Evolutionary conservation across 192 early-diverging fungal genomes (phyloP).

Genomic region (Chytriomyces confervae): DNA sequence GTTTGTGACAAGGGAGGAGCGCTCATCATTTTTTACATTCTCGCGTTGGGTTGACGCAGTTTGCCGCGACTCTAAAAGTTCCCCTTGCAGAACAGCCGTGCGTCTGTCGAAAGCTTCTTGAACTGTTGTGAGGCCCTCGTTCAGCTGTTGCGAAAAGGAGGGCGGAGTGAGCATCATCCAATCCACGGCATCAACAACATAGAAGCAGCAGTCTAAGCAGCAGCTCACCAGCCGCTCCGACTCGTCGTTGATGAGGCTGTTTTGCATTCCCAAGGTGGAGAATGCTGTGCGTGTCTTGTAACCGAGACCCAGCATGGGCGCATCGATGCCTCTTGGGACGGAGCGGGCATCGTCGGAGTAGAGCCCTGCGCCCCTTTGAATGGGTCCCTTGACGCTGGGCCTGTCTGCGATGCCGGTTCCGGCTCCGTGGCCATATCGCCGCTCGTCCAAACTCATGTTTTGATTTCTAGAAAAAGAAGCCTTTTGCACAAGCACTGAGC

Average conservation of each 20-base stretch:
- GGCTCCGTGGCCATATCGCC: not conserved
- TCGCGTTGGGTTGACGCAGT: conserved; percentile 24
- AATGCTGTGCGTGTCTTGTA: no score
- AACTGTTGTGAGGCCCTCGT: conserved; percentile 36
- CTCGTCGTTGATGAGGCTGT: conserved; percentile 23
- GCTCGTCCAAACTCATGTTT: not conserved
- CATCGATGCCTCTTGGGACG: no score
- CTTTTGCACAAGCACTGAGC: not conserved
- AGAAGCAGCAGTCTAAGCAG: not conserved
- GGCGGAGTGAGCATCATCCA: not conserved
- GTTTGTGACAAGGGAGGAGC: not conserved
- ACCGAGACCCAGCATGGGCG: no score
- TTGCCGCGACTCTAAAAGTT: conserved; percentile 40
- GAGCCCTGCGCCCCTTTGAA: no score
- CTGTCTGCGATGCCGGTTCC: not conserved
- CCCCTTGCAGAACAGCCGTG: conserved; percentile 24
- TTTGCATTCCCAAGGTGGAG: no score
- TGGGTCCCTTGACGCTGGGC: no score
- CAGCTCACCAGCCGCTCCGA: conserved; percentile 22
- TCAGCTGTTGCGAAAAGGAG: conserved; percentile 19
- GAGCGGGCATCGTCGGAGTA: no score
- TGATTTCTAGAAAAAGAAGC: not conserved
- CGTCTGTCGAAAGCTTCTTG: conserved; percentile 44
- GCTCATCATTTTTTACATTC: conserved; percentile 5
- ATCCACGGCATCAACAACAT: not conserved